Evolutionary conservation across 1,139 yeast species (phyloP), one percentile per base, ranked within the genome.

Genomic region (Kurtzmaniella quercitrusa): DNA sequence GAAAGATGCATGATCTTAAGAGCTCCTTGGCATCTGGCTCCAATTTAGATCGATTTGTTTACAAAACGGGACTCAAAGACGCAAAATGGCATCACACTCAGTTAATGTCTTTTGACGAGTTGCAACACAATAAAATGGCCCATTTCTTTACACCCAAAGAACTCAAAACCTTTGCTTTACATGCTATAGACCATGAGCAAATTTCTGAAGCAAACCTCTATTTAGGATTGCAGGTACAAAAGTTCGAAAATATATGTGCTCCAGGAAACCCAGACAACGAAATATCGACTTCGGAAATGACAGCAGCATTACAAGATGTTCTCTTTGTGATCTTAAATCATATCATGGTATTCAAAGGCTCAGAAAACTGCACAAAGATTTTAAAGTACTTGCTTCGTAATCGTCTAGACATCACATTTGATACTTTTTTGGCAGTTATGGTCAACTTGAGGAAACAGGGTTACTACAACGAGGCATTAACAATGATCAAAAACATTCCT

Each of bases 41-140:
- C 2, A 59, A 60, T 36, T 44, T 63, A 19, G 71, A 70, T 3
- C 56, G 57, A 38, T 66, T 61, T 44, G 56, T 68, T 3, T 62
- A 63, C 3, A 52, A 71, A 40, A 70, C 76, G 1, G 78, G 78
- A 0, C 52, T 59, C 45, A 40, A 64, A 3, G 51, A 60, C 32
- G 65, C 74, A 1, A 61, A 58, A 43, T 70, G 74, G 74, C 71
- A 67, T 44, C 60, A 68, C 44, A 57, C 65, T 1, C 51, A 57
- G 16, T 49, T 50, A 23, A 43, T 47, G 12, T 48, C 52, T 1
- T 52, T 61, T 16, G 42, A 46, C 5, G 54, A 47, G 3, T 40
- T 39, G 4, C 66, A 65, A 19, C 54, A 55, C 30, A 41, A 47
- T 35, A 62, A 58, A 46, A 67, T 71, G 67, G 47, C 60, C 9